phyloP scores from a whole-genome alignment of 202 grass and related monocot genomes.

The Eragrostis tef region DNA sequence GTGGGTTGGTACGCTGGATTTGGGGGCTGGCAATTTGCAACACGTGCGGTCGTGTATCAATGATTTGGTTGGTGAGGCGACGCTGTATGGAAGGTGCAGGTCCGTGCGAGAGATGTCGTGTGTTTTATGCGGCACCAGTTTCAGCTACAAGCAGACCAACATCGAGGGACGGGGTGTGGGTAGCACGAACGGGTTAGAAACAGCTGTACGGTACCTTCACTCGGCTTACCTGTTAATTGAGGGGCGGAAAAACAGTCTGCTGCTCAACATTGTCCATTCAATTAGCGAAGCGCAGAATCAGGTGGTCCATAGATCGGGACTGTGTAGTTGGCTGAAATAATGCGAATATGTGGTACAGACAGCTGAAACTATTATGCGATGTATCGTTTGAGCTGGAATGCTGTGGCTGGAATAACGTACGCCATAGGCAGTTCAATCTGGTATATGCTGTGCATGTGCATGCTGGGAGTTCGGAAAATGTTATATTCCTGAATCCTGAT shows the following conservation, averaged over 20 bases:
- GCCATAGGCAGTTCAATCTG: slow-evolving; percentile 3
- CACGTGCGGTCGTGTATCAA: slow-evolving; percentile 40
- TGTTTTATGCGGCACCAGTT: slow-evolving; percentile 27
- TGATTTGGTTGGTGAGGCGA: slow-evolving; percentile 37
- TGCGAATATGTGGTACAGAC: background rate
- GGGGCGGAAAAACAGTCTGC: background rate
- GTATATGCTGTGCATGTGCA: background rate
- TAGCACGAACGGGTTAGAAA: background rate
- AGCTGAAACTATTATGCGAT: background rate
- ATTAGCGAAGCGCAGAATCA: background rate
- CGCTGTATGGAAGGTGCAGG: slow-evolving; percentile 42
- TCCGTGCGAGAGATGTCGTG: slow-evolving; percentile 24
- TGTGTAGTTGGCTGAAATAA: background rate
- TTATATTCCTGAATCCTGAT: slow-evolving; percentile 3
- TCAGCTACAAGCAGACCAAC: background rate
- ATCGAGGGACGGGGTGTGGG: background rate
- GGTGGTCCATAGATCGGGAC: background rate
- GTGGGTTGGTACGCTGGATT: slow-evolving; percentile 41
- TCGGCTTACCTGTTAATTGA: too few relatives aligned
- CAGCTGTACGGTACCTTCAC: too few relatives aligned
- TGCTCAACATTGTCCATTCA: background rate
- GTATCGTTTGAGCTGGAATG: background rate
- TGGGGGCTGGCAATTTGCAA: slow-evolving; percentile 1
- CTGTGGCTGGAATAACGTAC: background rate
- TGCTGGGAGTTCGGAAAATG: slow-evolving; percentile 1